A percentile compares a stretch with the other conserved stretches of the same genome.
phyloP scores from a whole-genome alignment of 805 yeast genomes.

The Hanseniaspora lachancei region DNA sequence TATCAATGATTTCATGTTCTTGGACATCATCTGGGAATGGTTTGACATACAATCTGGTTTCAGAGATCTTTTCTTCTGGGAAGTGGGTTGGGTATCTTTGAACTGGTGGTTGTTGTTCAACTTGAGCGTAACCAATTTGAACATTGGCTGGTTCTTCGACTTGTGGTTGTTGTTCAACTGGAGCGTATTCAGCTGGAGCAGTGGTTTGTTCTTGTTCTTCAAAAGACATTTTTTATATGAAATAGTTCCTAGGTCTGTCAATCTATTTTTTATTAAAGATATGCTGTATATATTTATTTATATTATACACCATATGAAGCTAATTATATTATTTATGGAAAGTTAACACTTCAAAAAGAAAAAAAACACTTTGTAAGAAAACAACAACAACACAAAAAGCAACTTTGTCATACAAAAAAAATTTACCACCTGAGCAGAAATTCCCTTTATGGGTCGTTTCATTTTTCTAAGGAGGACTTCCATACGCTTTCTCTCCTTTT shows the following conservation, averaged over 20 bases:
- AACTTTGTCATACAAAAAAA: too few relatives aligned
- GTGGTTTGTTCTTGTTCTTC: slow-evolving; percentile 15
- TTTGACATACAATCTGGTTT: slow-evolving; percentile 43
- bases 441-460: too few relatives aligned
- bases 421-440: too few relatives aligned
- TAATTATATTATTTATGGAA: too few relatives aligned
- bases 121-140: slow-evolving; percentile 12
- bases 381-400: too few relatives aligned
- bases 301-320: too few relatives aligned
- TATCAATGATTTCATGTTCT: slow-evolving; percentile 53
- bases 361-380: too few relatives aligned
- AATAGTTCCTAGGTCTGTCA: not conserved
- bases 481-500: too few relatives aligned
- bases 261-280: not conserved
- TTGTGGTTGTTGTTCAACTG: slow-evolving; percentile 16
- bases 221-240: slow-evolving; percentile 16
- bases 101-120: slow-evolving; percentile 13
- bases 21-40: slow-evolving; percentile 45
- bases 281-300: too few relatives aligned
- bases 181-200: slow-evolving; percentile 15
- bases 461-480: too few relatives aligned
- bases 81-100: slow-evolving; percentile 15
- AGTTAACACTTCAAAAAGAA: too few relatives aligned
- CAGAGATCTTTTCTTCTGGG: slow-evolving; percentile 30
- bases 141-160: slow-evolving; percentile 12